Evolutionary conservation across 495 filamentous ascomycete genomes (phyloP), one percentile per base, ranked within the genome.

Genomic region (Talaromyces ruber): DNA sequence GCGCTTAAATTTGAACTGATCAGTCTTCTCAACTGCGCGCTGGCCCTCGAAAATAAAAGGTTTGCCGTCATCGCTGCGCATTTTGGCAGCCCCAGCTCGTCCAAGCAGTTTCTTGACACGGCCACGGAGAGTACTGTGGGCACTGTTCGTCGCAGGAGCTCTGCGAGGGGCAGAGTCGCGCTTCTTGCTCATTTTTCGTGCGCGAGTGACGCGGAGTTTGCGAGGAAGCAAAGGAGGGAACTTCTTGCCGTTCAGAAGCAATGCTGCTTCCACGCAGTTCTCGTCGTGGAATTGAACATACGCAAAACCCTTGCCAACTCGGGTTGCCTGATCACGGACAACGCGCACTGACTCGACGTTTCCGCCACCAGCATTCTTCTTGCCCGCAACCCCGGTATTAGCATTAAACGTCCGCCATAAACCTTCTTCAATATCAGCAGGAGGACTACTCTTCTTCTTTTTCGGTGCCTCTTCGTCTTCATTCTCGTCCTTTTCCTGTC

Each of bases 261-360:
- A 79, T 2, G 95, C 93, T 32, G 88, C 84, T 70, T 99, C 95
- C 26, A 98, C 93, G 18, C 85, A 78, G 69, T 93, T 97, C 26
- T 78, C 81, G 66, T 97, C 90, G 82, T 93, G 73, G 72, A 98
- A 99, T 67, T 99, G 95, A 34, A 99, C 92, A 67, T 99, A 99
- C 22, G 95, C 95, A 72, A 99, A 91, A 14, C 95, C 95, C 72
- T 99, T 98, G 53, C 94, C 92, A 53, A 99, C 91, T 34, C 95
- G 84, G 22, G 95, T 98, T 55, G 86, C 86, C 51, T 87, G 76
- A 66, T 99, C 95, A 61, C 95, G 85, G 30, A 97, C 82, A n/a
- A 99, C 89, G 11, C 95, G 87, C 34, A 98, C 95, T 67, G 87
- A 93, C 76, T 99, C 93, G 12, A 99, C 86, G 55, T 81, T 88